Evolutionary conservation across 306 rosid genomes (phyloP), one percentile per base, ranked within the genome.

Genomic region (Astragalus glycyphyllos): DNA sequence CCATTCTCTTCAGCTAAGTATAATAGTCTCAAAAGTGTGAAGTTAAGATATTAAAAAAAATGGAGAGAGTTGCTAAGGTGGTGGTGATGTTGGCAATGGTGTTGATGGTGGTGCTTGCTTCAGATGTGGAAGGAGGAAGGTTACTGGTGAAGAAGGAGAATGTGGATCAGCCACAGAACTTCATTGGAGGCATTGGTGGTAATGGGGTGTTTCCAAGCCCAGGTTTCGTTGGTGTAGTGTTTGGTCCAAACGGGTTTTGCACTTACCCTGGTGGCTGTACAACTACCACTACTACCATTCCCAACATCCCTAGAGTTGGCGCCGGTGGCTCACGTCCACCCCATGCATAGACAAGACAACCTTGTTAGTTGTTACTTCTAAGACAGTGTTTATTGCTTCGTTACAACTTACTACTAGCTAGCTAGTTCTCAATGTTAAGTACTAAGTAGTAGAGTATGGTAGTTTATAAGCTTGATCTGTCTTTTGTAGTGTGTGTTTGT

Each of bases 191-290:
- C 32, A 42, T 37, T 4, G 62, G 79, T 42, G 80, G 80, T 71
- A 1, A 7, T 64, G 80, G 79, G 3, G 7, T 64, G 3, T 79
- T 79, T 35, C 83, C 83, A 47, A 46, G 68, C 83, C 73, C 83
- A 0, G 76, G 79, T 16, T 68, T 68, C 61, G 38, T 72, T 1
- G 83, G 83, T 2, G 23, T 20, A 20, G 23, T 20, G 23, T 20
- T 20, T 20, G 23, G 23, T 20, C 23, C 23, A 20, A 20, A 20
- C 23, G 50, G 68, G 14, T 74, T 79, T 57, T 79, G 83, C 77
- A 68, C 80, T 15, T 74, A 61, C 80, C 83, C 83, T 2, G 83
- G 83, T 44, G 68, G 76, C 0, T 79, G 80, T 17, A 68, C 80
- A 12, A 55, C 66, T 3, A 20, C 74, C 38, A 68, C 80, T 12